These are phyloP conservation scores for Epichloe amarillans DNA, from an alignment of 2,329 filamentous ascomycete genomes.

Conservation along the genomic window DNA sequence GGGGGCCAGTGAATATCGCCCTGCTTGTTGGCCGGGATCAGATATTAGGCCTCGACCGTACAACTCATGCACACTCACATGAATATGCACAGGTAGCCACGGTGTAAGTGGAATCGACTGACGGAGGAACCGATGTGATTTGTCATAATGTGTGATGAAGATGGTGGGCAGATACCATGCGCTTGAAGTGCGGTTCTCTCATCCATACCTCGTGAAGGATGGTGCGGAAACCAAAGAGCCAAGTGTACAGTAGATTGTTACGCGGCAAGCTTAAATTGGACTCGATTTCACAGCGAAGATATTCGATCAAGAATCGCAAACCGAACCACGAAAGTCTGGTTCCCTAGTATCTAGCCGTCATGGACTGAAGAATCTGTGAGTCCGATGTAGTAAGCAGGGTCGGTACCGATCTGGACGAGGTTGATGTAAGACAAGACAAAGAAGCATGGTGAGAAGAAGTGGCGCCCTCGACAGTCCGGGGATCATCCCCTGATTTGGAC, in stretches of 20 bases:
- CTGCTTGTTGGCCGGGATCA: background rate
- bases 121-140: slow-evolving; percentile 1
- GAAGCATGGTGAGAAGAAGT: background rate
- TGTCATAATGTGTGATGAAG: background rate
- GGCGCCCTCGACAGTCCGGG: background rate
- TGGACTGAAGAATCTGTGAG: background rate
- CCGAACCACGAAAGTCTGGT: background rate
- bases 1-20: background rate
- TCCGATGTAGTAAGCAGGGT: background rate
- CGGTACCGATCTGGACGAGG: background rate
- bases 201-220: background rate
- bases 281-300: background rate
- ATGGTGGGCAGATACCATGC: background rate
- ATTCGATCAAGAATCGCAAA: background rate
- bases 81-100: slow-evolving; percentile 3
- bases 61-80: slow-evolving; percentile 3
- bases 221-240: background rate
- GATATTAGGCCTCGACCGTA: slow-evolving; percentile 1
- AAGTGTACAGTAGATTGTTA: background rate
- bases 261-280: background rate
- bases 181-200: background rate
- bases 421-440: background rate
- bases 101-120: background rate
- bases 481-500: background rate
- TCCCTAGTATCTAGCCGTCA: background rate